Base-by-base conservation (phyloP, 371 early-diverging fungal genomes). In the Basidiobolus meristosporus region DNA sequence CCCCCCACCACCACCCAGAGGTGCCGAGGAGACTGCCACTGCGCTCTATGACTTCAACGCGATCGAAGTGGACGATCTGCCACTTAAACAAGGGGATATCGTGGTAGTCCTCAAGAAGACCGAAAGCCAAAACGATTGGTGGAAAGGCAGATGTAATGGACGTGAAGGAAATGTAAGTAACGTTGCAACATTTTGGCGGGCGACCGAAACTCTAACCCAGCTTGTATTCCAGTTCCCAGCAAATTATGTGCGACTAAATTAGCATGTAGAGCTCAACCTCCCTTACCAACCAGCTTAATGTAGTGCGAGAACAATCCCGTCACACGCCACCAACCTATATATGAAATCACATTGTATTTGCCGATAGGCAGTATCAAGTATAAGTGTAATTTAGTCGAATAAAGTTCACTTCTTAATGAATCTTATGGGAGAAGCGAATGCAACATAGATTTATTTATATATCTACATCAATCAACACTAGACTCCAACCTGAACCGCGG, bases 81-180 rank as follows among this genome's bases (percentile, higher is more conserved):
- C 61, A 18, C 84, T 87, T 51, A 57, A 53, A 28, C 68, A 70
- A 51, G 80, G 76, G 11, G 84, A 85, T 51, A 45, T 77, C 10
- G 81, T 87, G 45, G 67, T 59, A 0, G 63, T 87, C 18, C 45
- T 62, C 18, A 60, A 73, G 39, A 63, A 67, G 33, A 71, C 74
- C 1, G 71, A 73, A 4, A 68, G 63, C 36, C 60, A 57, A 14
- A 64, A 83, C 43, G 78, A 78, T 51, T 85, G 86, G 87, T 84
- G 87, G 87, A 66, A 65, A 21, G 87, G 86, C 11, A 60, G 41
- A 33, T 55, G 64, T 21, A 62, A 72, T 20, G 77, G 72, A 19
- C 47, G 53, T 41, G 63, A 62, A 42, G 87, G 87, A 20, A 48
- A 56, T 9, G 68, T 68, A 63, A 63, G 60, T 60, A 12, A 29